phyloP scores from a whole-genome alignment of 129 eudicot genomes.

The Flaveria ramosissima region DNA sequence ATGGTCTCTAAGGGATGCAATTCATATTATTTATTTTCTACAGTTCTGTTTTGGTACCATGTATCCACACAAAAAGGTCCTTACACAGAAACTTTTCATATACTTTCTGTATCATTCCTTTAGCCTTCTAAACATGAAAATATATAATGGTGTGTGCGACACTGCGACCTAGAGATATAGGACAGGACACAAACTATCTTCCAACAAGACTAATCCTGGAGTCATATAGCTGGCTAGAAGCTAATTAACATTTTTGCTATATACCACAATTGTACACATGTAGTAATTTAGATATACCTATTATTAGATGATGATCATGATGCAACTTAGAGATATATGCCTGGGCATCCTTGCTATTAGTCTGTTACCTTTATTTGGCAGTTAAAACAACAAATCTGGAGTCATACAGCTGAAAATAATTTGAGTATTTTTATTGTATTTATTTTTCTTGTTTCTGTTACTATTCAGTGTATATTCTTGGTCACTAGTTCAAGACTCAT shows the following conservation, averaged over 20 bases:
- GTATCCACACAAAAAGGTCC: background rate
- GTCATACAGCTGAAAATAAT: background rate
- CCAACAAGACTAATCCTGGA: background rate
- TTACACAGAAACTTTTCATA: background rate
- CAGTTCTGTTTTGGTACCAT: background rate
- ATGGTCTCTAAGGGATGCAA: background rate
- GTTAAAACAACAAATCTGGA: background rate
- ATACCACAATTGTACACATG: slow-evolving; percentile 6
- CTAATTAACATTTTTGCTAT: background rate
- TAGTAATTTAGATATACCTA: background rate
- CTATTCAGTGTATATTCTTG: background rate
- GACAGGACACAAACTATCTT: background rate
- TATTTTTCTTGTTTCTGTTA: background rate
- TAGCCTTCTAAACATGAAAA: background rate
- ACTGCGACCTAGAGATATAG: background rate
- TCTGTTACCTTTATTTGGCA: slow-evolving; percentile 2
- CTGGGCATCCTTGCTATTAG: background rate
- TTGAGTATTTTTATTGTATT: background rate
- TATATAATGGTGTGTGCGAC: background rate
- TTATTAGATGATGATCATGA: background rate
- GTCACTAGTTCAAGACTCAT: slow-evolving; percentile 25
- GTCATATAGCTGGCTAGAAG: slow-evolving; percentile 1
- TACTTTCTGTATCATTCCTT: background rate
- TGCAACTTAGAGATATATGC: background rate
- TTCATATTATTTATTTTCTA: no score